Evolutionary conservation across 108 stramenopile genomes (phyloP).

Genomic region (Nannochloropsis salina): DNA sequence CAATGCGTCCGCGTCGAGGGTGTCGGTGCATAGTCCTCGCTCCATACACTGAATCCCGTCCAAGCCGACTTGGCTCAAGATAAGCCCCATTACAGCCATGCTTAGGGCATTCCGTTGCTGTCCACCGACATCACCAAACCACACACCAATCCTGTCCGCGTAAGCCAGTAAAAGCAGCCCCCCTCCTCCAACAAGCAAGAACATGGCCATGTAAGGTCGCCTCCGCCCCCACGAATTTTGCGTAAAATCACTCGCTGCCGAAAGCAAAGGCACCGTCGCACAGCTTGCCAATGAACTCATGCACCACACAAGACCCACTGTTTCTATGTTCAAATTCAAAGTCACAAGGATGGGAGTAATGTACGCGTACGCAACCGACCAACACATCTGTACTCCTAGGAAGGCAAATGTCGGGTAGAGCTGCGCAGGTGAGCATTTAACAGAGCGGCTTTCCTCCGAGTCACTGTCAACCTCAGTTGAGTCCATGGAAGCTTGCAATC

Average conservation of each 20-base stretch:
- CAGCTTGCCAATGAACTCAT: constrained; percentile 3
- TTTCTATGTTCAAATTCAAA: background rate
- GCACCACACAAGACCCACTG: constrained; percentile 2
- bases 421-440: constrained; percentile 5
- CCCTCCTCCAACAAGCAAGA: background rate
- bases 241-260: constrained; percentile 9
- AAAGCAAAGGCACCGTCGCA: background rate
- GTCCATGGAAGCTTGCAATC: background rate
- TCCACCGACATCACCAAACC: background rate
- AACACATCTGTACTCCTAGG: constrained; percentile 5
- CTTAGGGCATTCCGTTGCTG: background rate
- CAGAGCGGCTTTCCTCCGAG: background rate
- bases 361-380: background rate
- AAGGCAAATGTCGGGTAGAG: constrained; percentile 1
- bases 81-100: background rate
- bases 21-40: constrained; percentile 1
- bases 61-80: background rate
- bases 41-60: background rate
- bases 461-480: background rate
- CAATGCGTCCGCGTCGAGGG: background rate
- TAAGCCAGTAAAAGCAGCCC: background rate
- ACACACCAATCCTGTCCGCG: background rate
- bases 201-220: background rate
- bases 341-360: background rate
- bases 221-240: background rate